Percentiles rank a stretch among this genome's conserved stretches.
Conservation (phyloP, 2,329 filamentous ascomycete genomes). For the Bertia moriformis region DNA sequence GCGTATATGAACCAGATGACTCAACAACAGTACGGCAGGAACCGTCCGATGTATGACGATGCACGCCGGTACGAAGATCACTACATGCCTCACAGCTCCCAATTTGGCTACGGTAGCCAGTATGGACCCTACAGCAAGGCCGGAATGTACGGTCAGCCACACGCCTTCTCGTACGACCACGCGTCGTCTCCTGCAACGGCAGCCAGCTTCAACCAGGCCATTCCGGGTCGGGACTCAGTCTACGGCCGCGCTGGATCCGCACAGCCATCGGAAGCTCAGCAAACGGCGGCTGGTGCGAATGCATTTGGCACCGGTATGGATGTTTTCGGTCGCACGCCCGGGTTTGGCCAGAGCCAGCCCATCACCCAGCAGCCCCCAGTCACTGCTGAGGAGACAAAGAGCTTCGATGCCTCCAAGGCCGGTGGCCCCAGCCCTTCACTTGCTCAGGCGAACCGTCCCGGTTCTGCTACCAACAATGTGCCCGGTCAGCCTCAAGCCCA, state of each 20-base stretch:
- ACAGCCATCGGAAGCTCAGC: slow-evolving; percentile 13
- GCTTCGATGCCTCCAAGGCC: slow-evolving; percentile 17
- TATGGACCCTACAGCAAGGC: slow-evolving; percentile 7
- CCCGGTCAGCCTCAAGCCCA: slow-evolving; percentile 8
- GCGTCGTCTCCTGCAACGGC: slow-evolving; percentile 12
- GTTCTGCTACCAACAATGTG: slow-evolving; percentile 16
- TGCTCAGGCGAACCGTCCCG: slow-evolving; percentile 15
- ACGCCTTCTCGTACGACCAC: slow-evolving; percentile 17
- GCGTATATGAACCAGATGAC: slow-evolving; percentile 1
- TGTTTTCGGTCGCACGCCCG: slow-evolving; percentile 9
- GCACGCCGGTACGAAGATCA: neutral
- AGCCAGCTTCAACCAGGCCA: slow-evolving; percentile 12
- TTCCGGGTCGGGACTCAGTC: slow-evolving; percentile 15
- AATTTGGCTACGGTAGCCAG: neutral
- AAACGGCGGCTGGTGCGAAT: slow-evolving; percentile 13
- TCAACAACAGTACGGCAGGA: neutral
- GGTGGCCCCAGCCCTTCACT: slow-evolving; percentile 17
- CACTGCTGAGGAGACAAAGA: slow-evolving; percentile 16
- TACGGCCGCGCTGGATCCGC: slow-evolving; percentile 15
- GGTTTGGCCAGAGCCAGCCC: slow-evolving; percentile 15
- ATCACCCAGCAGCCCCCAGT: slow-evolving; percentile 5
- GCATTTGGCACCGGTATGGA: slow-evolving; percentile 7
- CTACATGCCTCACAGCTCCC: slow-evolving; percentile 1
- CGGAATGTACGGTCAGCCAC: slow-evolving; percentile 14
- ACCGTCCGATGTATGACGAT: slow-evolving; percentile 1